Conservation (phyloP, 305 asterid species). For the Rubia balearica region DNA sequence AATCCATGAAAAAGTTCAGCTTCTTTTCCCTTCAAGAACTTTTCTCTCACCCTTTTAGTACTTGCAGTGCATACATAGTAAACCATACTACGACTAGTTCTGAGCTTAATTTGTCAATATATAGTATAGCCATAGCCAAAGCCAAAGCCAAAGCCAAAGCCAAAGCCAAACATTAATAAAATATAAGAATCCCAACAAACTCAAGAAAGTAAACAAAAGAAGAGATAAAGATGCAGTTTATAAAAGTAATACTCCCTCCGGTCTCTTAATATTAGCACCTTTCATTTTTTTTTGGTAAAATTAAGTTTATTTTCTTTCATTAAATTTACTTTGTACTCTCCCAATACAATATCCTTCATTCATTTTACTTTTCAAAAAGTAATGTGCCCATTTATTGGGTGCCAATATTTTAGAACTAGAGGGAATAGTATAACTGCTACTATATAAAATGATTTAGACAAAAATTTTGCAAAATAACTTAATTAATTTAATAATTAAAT, state of each 20-base stretch:
- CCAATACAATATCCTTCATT: no score
- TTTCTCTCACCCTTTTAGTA: neutral
- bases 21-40: neutral
- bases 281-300: no score
- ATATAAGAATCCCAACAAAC: neutral
- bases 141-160: neutral
- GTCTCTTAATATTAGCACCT: no score
- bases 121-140: neutral
- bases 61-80: neutral
- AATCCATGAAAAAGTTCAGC: conserved; percentile 16
- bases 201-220: neutral
- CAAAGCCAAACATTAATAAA: neutral
- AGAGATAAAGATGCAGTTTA: neutral
- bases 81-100: neutral
- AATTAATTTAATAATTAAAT: no score
- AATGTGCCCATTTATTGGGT: no score
- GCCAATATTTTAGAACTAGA: no score
- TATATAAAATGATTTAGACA: no score
- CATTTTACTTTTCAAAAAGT: no score
- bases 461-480: no score
- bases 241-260: neutral
- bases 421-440: no score
- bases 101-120: neutral
- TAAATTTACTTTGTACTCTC: no score
- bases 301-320: no score